Evolutionary conservation across 192 early-diverging fungal species (phyloP), one percentile per base, ranked within the genome.

Genomic region (Gonapodya prolifera): DNA sequence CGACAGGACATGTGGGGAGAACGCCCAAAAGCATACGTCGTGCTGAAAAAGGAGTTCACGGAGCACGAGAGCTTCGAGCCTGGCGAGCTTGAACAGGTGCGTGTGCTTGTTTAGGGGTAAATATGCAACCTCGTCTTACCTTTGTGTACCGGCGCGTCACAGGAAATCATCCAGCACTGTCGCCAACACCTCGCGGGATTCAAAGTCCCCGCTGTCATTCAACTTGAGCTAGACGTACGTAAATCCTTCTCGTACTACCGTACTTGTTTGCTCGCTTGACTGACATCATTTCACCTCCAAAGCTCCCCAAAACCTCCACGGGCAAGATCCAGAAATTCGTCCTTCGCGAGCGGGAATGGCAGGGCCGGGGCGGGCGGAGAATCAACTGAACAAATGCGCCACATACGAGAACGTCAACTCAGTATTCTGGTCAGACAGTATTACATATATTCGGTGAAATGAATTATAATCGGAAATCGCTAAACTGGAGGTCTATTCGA

Each of bases 1-100:
- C n/a, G n/a, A n/a, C n/a, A n/a, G n/a, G 80, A 82, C 0, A 80
- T 82, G 29, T 90, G 90, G 88, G 89, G 89, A 13, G 89, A 91
- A 76, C 82, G 83, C 2, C 89, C 89, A n/a, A 69, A 69, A n/a
- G 45, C 45, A 69, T 69, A 16, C 45, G 45, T 69, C 13, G 45
- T 69, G 13, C n/a, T 69, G 45, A 69, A 69, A n/a, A 8, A 69
- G 45, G 45, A 69, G n/a, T 8, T n/a, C 13, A 69, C n/a, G 13
- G 45, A 69, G 45, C 45, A 69, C 45, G 45, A 69, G 45, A 8
- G n/a, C 13, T 69, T 69, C 45, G 45, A 8, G 13, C 45, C 45
- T n/a, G 45, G 45, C 45, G 45, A 69, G 45, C 8, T 69, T n/a
- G 45, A 69, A n/a, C n/a, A n/a, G n/a, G n/a, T n/a, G n/a, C n/a